Evolutionary conservation across 495 filamentous ascomycete genomes (phyloP).

Genomic region (Amorphotheca resinae): DNA sequence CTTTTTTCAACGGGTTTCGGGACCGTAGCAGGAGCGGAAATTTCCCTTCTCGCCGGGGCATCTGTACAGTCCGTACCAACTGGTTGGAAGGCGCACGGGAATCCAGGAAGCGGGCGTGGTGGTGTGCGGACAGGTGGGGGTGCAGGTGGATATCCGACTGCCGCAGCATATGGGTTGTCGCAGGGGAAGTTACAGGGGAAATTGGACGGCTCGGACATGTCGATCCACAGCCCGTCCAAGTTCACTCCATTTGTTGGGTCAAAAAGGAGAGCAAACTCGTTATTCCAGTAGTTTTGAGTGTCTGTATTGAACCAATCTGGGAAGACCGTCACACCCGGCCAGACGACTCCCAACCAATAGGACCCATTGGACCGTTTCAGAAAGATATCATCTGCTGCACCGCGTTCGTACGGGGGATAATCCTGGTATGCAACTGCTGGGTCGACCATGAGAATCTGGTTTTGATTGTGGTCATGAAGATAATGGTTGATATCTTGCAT

Average conservation of each 20-base stretch:
- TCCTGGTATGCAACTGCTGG: conserved; percentile 57
- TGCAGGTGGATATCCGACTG: conserved; percentile 49
- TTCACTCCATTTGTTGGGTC: conserved; percentile 50
- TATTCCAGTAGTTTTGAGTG: conserved; percentile 59
- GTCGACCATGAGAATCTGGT: conserved; percentile 83
- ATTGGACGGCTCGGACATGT: conserved; percentile 61
- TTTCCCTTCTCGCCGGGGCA: conserved; percentile 4
- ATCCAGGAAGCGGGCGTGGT: conserved; percentile 57
- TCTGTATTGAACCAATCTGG: conserved; percentile 75
- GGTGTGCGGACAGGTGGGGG: conserved; percentile 50
- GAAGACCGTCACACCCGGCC: conserved; percentile 71
- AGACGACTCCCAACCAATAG: conserved; percentile 67
- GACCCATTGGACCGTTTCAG: conserved; percentile 51
- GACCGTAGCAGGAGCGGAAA: neutral
- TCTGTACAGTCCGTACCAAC: conserved; percentile 23
- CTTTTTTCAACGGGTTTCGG: neutral
- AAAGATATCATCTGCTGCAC: conserved; percentile 49
- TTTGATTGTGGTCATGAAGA: conserved; percentile 61
- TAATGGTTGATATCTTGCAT: conserved; percentile 59
- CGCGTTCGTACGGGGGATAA: conserved; percentile 53
- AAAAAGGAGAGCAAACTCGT: conserved; percentile 63
- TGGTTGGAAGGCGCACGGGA: conserved; percentile 60
- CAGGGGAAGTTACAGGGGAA: conserved; percentile 66
- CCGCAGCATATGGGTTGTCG: conserved; percentile 35
- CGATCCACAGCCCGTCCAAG: conserved; percentile 82